Percentiles rank a stretch among this genome's conserved stretches.
phyloP scores from a whole-genome alignment of 768 basidiomycete genomes.

The Termitomyces sp. region DNA sequence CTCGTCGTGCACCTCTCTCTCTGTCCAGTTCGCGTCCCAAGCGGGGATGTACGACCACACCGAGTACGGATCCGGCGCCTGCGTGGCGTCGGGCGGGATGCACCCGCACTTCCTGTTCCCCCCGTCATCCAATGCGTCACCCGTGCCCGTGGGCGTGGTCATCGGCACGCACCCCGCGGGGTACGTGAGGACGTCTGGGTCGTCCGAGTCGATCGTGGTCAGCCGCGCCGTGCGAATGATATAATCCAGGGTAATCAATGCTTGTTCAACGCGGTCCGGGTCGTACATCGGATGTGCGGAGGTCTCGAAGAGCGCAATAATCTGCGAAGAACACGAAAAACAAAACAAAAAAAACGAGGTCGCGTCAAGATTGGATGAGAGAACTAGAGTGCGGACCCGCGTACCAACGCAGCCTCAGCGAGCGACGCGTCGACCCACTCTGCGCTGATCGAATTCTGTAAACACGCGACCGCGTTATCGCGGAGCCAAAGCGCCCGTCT shows the following conservation, averaged over 20 bases:
- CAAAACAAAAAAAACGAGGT: no score
- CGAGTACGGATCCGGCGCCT: slow-evolving; percentile 31
- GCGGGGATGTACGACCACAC: slow-evolving; percentile 48
- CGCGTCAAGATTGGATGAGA: background rate
- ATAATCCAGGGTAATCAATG: slow-evolving; percentile 57
- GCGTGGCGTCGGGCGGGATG: slow-evolving; percentile 29
- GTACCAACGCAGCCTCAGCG: slow-evolving; percentile 69
- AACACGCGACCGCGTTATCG: slow-evolving; percentile 47
- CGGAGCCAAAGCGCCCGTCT: slow-evolving; percentile 53
- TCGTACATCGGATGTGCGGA: slow-evolving; percentile 67
- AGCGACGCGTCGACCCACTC: slow-evolving; percentile 57
- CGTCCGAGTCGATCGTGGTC: slow-evolving; percentile 50
- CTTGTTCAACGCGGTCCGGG: slow-evolving; percentile 43
- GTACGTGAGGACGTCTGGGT: slow-evolving; percentile 49
- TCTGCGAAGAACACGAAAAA: slow-evolving; percentile 29
- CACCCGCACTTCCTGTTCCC: slow-evolving; percentile 42
- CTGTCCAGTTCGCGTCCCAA: slow-evolving; percentile 59
- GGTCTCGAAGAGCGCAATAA: slow-evolving; percentile 73
- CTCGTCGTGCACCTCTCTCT: slow-evolving; percentile 54
- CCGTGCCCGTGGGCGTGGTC: slow-evolving; percentile 18
- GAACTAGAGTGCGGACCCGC: background rate
- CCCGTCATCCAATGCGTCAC: slow-evolving; percentile 21
- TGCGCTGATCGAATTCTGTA: slow-evolving; percentile 45
- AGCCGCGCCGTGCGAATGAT: slow-evolving; percentile 55
- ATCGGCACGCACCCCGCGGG: slow-evolving; percentile 46